Base-by-base conservation (phyloP, 257 asterid genomes). In the Ophiorrhiza pumila region DNA sequence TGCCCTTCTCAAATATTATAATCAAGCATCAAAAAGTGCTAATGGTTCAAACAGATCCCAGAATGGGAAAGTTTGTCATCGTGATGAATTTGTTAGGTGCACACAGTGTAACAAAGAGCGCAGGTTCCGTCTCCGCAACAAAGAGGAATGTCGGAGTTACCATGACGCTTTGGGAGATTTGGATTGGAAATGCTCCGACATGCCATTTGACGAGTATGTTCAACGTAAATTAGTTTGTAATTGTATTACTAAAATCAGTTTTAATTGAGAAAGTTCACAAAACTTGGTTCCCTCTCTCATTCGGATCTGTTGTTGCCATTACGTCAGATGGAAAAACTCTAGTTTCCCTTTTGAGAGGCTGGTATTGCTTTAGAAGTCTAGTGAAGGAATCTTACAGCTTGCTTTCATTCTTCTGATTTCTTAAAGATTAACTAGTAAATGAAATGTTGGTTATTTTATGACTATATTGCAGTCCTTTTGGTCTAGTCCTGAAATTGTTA, bases 61-160 rank as follows among this genome's bases (percentile, higher is more conserved):
- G 4, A 81, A 63, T 71, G 81, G 74, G 61, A 75, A 67, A 73
- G 59, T 68, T 47, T 78, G 77, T 62, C 90, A 85, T 71, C 86
- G 86, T 5, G 86, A 85, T 72, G 90, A 85, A 78, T 83, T 83
- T 58, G 41, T 85, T 49, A 74, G 83, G 58, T 85, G 90, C 66
- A 71, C 80, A 10, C 75, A 60, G 65, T 85, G 90, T 47, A 76
- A 75, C 37, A 85, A 85, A 73, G 74, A 72, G 18, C 86, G 88
- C 71, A 81, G 90, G 83, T 81, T 83, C 80, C 85, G 86, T 1
- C 82, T 83, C 17, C 90, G 90, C 49, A 53, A 78, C 75, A 79
- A 77, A 77, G 88, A 83, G 71, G 90, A 85, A 63, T 85, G 90
- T 76, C 83, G 72, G 63, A 72, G 32, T 75, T 83, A 74, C 82